These are phyloP conservation scores for Vigna unguiculata DNA, from an alignment of 306 rosid species.

Conservation along the genomic window DNA sequence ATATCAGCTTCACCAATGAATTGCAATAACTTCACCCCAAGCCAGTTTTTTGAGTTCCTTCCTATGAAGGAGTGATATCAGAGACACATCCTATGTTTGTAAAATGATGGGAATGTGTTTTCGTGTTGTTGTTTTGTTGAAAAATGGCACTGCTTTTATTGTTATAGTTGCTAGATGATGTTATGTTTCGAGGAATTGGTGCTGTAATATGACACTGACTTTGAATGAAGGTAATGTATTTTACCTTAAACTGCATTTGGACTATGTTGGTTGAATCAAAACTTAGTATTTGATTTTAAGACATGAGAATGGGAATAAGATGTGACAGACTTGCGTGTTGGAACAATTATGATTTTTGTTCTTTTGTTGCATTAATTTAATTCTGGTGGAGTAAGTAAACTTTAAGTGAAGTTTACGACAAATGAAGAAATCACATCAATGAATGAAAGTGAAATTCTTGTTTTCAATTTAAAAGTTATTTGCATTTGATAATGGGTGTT, in stretches of 20 bases:
- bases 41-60: conserved; percentile 59
- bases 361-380: conserved; percentile 44
- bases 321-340: conserved; percentile 61
- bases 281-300: conserved; percentile 54
- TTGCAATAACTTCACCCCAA: conserved; percentile 44
- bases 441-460: conserved; percentile 38
- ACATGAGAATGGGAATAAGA: conserved; percentile 44
- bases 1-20: conserved; percentile 58
- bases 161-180: conserved; percentile 49
- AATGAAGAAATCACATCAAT: conserved; percentile 47
- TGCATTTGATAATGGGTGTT: not conserved
- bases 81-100: conserved; percentile 37
- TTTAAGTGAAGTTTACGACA: conserved; percentile 40
- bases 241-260: conserved; percentile 72
- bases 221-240: conserved; percentile 53
- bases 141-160: conserved; percentile 38
- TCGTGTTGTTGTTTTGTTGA: conserved; percentile 33
- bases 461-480: not conserved
- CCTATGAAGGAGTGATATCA: conserved; percentile 47
- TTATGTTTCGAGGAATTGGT: conserved; percentile 58
- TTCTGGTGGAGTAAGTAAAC: conserved; percentile 36
- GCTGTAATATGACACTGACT: conserved; percentile 49
- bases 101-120: conserved; percentile 31
- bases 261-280: conserved; percentile 66
- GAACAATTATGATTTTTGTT: conserved; percentile 65